A percentile compares a stretch with the other conserved stretches of the same genome.
Evolutionary conservation across 1,139 yeast genomes (phyloP).

Genomic region (Candida freyschussii): DNA sequence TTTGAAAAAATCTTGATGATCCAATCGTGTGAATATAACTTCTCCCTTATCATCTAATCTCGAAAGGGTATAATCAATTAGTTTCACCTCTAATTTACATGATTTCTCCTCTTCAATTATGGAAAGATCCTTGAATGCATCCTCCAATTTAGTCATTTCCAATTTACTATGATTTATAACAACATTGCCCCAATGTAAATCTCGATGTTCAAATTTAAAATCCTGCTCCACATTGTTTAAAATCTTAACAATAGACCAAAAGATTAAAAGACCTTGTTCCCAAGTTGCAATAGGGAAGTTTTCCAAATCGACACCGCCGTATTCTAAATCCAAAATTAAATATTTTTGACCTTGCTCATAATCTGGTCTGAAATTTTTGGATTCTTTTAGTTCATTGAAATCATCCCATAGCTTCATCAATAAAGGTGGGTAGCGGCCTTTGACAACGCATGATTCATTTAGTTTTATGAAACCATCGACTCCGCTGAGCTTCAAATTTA

Average conservation of each 20-base stretch:
- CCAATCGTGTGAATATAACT: constrained; percentile 37
- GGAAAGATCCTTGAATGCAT: constrained; percentile 26
- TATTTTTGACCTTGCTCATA: constrained; percentile 35
- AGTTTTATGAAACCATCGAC: constrained; percentile 40
- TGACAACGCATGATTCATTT: constrained; percentile 39
- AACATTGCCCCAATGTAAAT: constrained; percentile 61
- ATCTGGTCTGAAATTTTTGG: constrained; percentile 34
- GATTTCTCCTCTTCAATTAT: constrained; percentile 22
- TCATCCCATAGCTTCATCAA: constrained; percentile 42
- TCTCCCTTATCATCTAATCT: constrained; percentile 34
- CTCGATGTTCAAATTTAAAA: constrained; percentile 61
- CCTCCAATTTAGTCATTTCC: constrained; percentile 13
- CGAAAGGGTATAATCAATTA: constrained; percentile 56
- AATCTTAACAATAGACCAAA: constrained; percentile 47
- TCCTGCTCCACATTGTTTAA: constrained; percentile 47
- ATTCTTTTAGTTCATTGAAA: constrained; percentile 28
- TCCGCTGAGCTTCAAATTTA: constrained; percentile 34
- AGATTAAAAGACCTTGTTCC: constrained; percentile 48
- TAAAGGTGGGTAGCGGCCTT: constrained; percentile 39
- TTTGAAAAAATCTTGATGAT: constrained; percentile 48
- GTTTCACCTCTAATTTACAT: constrained; percentile 34
- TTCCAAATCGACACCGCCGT: constrained; percentile 46
- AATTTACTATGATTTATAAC: constrained; percentile 25
- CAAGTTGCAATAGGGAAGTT: constrained; percentile 40
- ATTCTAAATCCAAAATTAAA: constrained; percentile 40